Evolutionary conservation across 1,284 basidiomycete species (phyloP).

Genomic region (Entoloma clypeatum): DNA sequence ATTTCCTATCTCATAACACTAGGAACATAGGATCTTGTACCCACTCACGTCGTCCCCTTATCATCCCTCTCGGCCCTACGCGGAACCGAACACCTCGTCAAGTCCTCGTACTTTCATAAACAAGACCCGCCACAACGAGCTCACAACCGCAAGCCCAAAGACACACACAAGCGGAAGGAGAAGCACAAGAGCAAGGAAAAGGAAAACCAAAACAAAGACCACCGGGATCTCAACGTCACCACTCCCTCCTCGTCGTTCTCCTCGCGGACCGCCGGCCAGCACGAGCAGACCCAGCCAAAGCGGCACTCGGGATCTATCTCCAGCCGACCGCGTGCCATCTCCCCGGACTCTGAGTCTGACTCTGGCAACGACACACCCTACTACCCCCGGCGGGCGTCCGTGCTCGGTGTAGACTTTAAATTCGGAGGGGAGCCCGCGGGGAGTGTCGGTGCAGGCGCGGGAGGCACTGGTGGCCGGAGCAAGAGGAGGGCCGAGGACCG

Average conservation of each 20-base stretch:
- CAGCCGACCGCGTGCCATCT: constrained; percentile 6
- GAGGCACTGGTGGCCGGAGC: too few relatives aligned
- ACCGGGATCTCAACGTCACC: background rate
- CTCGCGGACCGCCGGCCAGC: background rate
- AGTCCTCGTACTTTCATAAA: constrained; percentile 21
- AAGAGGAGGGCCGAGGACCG: too few relatives aligned
- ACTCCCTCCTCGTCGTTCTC: constrained; percentile 2
- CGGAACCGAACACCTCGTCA: constrained; percentile 43
- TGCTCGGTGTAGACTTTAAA: background rate
- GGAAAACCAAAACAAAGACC: background rate
- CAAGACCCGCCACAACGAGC: background rate
- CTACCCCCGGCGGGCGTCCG: background rate
- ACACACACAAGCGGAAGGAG: constrained; percentile 6
- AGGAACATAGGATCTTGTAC: constrained; percentile 36
- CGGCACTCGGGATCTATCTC: too few relatives aligned
- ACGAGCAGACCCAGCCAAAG: too few relatives aligned
- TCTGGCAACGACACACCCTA: constrained; percentile 1
- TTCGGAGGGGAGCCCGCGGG: too few relatives aligned
- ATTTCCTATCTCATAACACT: constrained; percentile 1
- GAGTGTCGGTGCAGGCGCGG: too few relatives aligned
- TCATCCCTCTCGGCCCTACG: constrained; percentile 39
- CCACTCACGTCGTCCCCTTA: constrained; percentile 42
- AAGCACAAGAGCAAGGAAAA: constrained; percentile 3
- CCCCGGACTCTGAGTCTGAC: constrained; percentile 9
- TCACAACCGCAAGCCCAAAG: constrained; percentile 1